Evolutionary conservation across 1,284 basidiomycete genomes (phyloP).

Genomic region (Pseudomicrostroma phylloplanum): DNA sequence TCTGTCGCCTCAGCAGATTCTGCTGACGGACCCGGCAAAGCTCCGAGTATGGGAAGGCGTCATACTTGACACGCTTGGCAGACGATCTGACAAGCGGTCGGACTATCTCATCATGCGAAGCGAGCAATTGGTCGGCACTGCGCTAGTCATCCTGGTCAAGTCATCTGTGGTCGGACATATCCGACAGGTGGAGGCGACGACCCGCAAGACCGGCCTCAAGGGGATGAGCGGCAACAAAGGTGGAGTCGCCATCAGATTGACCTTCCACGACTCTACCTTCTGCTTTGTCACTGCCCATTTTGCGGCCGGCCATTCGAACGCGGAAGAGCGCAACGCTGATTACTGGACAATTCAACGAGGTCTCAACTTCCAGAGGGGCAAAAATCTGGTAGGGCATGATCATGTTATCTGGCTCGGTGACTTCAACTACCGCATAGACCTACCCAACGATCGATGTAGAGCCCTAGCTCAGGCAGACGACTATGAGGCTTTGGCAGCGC

Average conservation of each 20-base stretch:
- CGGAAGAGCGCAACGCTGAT: conserved; percentile 85
- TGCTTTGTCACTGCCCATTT: conserved; percentile 95
- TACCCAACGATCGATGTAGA: conserved; percentile 74
- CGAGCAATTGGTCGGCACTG: conserved; percentile 93
- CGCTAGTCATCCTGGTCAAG: conserved; percentile 78
- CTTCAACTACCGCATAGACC: conserved; percentile 84
- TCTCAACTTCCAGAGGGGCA: conserved; percentile 79
- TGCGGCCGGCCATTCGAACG: conserved; percentile 82
- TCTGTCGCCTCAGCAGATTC: conserved; percentile 87
- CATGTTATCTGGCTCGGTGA: conserved; percentile 88
- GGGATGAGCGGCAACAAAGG: conserved; percentile 91
- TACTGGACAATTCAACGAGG: conserved; percentile 79
- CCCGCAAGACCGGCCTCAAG: conserved; percentile 90
- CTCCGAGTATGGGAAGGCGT: conserved; percentile 67
- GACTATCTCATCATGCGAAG: conserved; percentile 82
- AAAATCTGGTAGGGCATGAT: conserved; percentile 79
- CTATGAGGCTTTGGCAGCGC: conserved; percentile 66
- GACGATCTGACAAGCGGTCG: conserved; percentile 60
- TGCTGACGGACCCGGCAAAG: conserved; percentile 87
- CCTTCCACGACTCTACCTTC: conserved; percentile 81
- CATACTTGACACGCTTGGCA: conserved; percentile 71
- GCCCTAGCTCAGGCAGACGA: conserved; percentile 61
- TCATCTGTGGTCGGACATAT: conserved; percentile 69
- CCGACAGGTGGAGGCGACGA: conserved; percentile 81
- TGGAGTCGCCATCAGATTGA: conserved; percentile 83